A percentile compares a stretch with the other conserved stretches of the same genome.
These are phyloP conservation scores for Epichloe amarillans DNA, from an alignment of 2,329 filamentous ascomycete species.

Conservation along the genomic window DNA sequence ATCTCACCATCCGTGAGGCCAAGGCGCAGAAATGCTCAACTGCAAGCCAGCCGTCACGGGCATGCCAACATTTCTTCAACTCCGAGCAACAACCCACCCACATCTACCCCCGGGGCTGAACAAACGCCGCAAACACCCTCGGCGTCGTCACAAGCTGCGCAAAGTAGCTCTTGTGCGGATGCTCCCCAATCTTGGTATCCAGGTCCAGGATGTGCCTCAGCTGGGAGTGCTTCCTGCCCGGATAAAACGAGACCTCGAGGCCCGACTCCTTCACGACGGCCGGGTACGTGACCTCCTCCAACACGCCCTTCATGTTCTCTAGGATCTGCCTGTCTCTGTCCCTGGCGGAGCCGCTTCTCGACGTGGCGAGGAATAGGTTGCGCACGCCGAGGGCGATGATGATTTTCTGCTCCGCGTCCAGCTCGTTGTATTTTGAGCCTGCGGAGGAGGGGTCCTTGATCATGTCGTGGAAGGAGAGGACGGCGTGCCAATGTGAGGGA, in stretches of 20 bases:
- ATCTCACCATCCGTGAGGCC: too few relatives aligned
- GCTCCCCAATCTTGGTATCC: slow-evolving; percentile 3
- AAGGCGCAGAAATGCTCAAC: too few relatives aligned
- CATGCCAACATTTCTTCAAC: too few relatives aligned
- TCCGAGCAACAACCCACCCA: not conserved
- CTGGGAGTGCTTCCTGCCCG: not conserved
- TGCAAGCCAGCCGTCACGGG: too few relatives aligned
- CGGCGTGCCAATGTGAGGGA: slow-evolving; percentile 1
- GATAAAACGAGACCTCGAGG: slow-evolving; percentile 5
- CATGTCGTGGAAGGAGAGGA: slow-evolving; percentile 6
- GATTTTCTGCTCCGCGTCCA: slow-evolving; percentile 5
- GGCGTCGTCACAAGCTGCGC: slow-evolving; percentile 4
- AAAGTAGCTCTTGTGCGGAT: slow-evolving; percentile 1
- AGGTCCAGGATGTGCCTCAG: slow-evolving; percentile 3
- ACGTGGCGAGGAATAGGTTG: slow-evolving; percentile 4
- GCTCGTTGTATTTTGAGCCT: not conserved
- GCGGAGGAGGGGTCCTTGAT: not conserved
- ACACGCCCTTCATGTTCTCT: not conserved
- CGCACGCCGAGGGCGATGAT: slow-evolving; percentile 5
- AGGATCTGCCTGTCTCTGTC: slow-evolving; percentile 5
- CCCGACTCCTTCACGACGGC: not conserved
- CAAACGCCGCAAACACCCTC: slow-evolving; percentile 7
- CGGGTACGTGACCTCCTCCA: not conserved
- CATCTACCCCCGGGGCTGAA: not conserved
- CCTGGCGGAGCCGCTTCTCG: not conserved